A percentile compares a stretch with the other conserved stretches of the same genome.
Evolutionary conservation across 208 protist genomes (phyloP).

Genomic region (Trypanosoma caninum): DNA sequence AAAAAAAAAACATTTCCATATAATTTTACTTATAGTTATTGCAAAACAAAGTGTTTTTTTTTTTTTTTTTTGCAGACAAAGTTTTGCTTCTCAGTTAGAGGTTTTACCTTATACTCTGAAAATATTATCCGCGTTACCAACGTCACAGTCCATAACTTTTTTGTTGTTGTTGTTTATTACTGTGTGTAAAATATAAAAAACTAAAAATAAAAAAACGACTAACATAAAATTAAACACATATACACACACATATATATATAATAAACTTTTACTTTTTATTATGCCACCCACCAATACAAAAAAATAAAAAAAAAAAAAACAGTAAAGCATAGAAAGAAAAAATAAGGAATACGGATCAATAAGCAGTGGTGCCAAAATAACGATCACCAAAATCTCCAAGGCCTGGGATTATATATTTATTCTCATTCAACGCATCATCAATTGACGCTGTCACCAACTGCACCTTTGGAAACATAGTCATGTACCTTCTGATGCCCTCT

Average conservation of each 20-base stretch:
- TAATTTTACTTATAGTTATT: not conserved
- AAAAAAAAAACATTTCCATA: not conserved
- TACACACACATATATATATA: not conserved
- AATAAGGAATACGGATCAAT: not conserved
- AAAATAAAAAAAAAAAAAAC: not conserved
- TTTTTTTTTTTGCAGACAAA: too few relatives aligned
- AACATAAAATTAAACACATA: not conserved
- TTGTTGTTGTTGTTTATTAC: too few relatives aligned
- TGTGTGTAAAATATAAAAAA: too few relatives aligned
- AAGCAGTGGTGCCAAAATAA: conserved; percentile 92
- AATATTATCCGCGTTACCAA: too few relatives aligned
- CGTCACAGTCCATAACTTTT: too few relatives aligned
- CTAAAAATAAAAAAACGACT: too few relatives aligned
- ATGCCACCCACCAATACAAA: not conserved
- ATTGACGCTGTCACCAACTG: conserved; percentile 91
- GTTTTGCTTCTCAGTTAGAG: too few relatives aligned
- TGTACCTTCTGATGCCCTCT: conserved; percentile 75
- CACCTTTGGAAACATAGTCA: conserved; percentile 70
- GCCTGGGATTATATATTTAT: conserved; percentile 95
- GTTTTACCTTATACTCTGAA: too few relatives aligned
- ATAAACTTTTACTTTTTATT: not conserved
- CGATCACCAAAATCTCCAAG: conserved; percentile 97
- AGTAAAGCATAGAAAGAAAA: not conserved
- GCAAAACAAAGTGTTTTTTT: too few relatives aligned
- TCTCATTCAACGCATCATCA: conserved; percentile 89